Evolutionary conservation across 2,329 filamentous ascomycete species (phyloP), one percentile per base, ranked within the genome.

Genomic region (Penicillium sp.): DNA sequence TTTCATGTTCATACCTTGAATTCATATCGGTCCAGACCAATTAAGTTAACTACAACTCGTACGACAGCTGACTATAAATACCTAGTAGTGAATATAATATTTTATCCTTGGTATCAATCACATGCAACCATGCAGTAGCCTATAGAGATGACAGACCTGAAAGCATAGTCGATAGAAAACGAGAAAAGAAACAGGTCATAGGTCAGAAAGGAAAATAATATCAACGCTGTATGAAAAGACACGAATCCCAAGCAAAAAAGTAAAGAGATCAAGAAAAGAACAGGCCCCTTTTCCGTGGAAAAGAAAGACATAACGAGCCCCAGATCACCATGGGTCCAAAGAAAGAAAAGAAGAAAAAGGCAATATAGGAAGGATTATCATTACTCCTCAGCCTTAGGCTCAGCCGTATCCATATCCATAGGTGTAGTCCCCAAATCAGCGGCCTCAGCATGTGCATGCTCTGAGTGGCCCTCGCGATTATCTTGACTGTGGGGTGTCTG

Each of bases 351-450:
- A 29, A 55, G 44, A 51, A 24, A 56, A 56, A 35, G 26, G 19
- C 50, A 42, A 33, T 19, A 16, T 35, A 46, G 35, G n/a, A 8
- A 39, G 22, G 35, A 50, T n/a, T 29, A 51, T 50, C 50, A 58
- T 52, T 49, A 52, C 27, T 65, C 62, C 59, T 78, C 74, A 50
- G 66, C 65, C 58, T 73, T 74, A 21, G 67, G 61, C 51, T 72
- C 69, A 55, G 70, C 70, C 14, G 63, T 61, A 68, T 75, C 74
- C 67, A 75, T 65, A 63, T 75, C 73, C 69, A 73, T 73, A 11
- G 72, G 71, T n/a, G 67, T 73, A 33, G 71, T 64, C 45, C 65
- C 63, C 13, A 64, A 57, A 43, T 69, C 70, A 43, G 59, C 55
- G 7, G 63, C 57, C 43, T 60, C 59, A 43, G 48, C 61, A 19